Base-by-base conservation (phyloP, 441 rosid genomes). In the Corymbia citriodora region DNA sequence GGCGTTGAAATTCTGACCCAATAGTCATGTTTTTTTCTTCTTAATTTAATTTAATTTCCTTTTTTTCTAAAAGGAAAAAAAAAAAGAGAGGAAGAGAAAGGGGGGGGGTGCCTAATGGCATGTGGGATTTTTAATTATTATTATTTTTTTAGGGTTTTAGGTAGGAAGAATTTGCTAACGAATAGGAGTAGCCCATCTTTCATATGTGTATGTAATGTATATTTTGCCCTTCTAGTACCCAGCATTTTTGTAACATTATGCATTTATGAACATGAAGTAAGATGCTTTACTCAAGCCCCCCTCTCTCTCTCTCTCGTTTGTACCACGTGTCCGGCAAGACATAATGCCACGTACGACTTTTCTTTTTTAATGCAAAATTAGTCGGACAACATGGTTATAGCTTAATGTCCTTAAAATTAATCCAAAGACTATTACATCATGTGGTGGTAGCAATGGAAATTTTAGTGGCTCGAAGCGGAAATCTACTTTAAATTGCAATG, bases 131-230 rank as follows among this genome's bases (percentile, higher is more conserved):
- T 55, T 29, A 15, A 27, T 25, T 55, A 1, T 15, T 82, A 25
- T 25, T 40, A 10, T 40, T 40, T 49, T 88, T 68, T 40, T 40
- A 40, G 50, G 89, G 53, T 12, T 9, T 45, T 52, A 59, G 90
- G 36, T 89, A 79, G 85, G 85, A 79, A 45, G 85, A 79, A 79
- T 82, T 83, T 33, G 49, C 90, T 81, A 48, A 89, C 88, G 23
- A 53, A 89, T 54, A 81, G 90, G 90, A 79, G 27, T 55, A 72
- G 55, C 1, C 59, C 68, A 74, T 79, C 48, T 79, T 29, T 72
- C 16, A 88, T 88, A 72, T 89, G n/a, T 79, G 65, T 70, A 72
- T 52, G 87, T 40, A 79, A 89, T 89, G 88, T 89, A 89, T 59
- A 89, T 89, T 89, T 27, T 55, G 45, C 87, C 63, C 79, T 40